A percentile compares a stretch with the other conserved stretches of the same genome.
Conservation (phyloP, 1,284 basidiomycete species). For the Heterobasidion annosum region DNA sequence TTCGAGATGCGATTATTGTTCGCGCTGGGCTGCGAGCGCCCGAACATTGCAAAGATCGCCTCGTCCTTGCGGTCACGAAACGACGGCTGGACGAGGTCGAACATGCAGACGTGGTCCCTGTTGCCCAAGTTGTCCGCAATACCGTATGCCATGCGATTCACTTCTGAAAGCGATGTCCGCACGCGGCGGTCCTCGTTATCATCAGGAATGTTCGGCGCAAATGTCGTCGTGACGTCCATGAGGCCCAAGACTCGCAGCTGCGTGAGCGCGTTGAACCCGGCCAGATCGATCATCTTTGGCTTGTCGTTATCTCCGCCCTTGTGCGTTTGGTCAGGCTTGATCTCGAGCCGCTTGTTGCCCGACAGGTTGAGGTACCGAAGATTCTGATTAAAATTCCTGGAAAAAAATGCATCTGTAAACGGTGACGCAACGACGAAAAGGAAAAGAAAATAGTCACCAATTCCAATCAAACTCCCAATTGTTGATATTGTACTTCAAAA, state of each 20-base stretch:
- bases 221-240: slow-evolving; percentile 95
- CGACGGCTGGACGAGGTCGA: slow-evolving; percentile 88
- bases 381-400: slow-evolving; percentile 95
- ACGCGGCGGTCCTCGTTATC: slow-evolving; percentile 89
- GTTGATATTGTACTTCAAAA: slow-evolving; percentile 95
- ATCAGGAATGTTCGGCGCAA: slow-evolving; percentile 74
- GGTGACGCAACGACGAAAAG: background rate
- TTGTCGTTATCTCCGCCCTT: slow-evolving; percentile 20
- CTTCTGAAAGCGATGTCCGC: slow-evolving; percentile 84
- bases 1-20: slow-evolving; percentile 64
- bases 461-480: slow-evolving; percentile 99
- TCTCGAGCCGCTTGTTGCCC: slow-evolving; percentile 84
- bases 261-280: slow-evolving; percentile 81
- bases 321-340: slow-evolving; percentile 53
- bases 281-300: slow-evolving; percentile 38
- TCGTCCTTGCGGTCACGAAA: slow-evolving; percentile 76
- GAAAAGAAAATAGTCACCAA: slow-evolving; percentile 52
- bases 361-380: slow-evolving; percentile 87
- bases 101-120: slow-evolving; percentile 76
- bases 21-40: slow-evolving; percentile 59
- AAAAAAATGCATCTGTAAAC: background rate
- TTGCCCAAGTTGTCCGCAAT: slow-evolving; percentile 92
- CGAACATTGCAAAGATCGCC: slow-evolving; percentile 97
- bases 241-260: slow-evolving; percentile 87
- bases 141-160: slow-evolving; percentile 93